Evolutionary conservation across 2,329 filamentous ascomycete species (phyloP), one percentile per base, ranked within the genome.

Genomic region (Cordyceps sp.): DNA sequence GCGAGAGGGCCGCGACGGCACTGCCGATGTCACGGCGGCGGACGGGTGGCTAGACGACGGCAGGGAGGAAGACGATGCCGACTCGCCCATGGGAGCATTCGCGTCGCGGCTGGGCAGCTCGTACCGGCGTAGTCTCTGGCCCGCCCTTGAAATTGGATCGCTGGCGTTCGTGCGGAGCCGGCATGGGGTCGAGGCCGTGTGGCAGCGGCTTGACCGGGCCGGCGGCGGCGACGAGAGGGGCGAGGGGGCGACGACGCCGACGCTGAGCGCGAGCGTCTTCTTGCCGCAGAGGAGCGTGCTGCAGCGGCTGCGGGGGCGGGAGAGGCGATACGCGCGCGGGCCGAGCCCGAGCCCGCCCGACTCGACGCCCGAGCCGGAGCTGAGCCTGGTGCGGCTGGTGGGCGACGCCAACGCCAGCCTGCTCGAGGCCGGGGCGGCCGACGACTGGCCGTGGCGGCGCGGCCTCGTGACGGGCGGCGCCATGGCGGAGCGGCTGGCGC

Each of bases 101-200:
- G 42, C 45, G 10, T 45, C 46, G 25, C 52, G 52, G 41, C 35
- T 55, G 35, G 38, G 44, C 31, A 50, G 55, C 13, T 54, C 61
- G 36, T 68, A 62, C 49, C 63, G 62, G 39, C 59, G 59, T 41
- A 59, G 62, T 33, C 58, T 64, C 44, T 63, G 64, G 37, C 59
- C 61, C 9, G 64, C 64, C 36, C 67, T 71, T 35, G 67, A 72
- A 43, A 61, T 72, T 39, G 67, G 63, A 32, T 62, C 57, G 18
- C 47, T 64, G 21, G 44, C 49, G 4, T 67, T 69, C 46, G 68
- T 69, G 45, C 61, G 66, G 25, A 53, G 56, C 35, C 47, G 55
- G 26, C n/a, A n/a, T n/a, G 49, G 57, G 15, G 62, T 69, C 34
- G 50, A 53, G 32, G 49, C 54, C 10, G 64, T 67, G 34, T 64